Evolutionary conservation across 352 stramenopile genomes (phyloP).

Genomic region (Phytophthora kernoviae): DNA sequence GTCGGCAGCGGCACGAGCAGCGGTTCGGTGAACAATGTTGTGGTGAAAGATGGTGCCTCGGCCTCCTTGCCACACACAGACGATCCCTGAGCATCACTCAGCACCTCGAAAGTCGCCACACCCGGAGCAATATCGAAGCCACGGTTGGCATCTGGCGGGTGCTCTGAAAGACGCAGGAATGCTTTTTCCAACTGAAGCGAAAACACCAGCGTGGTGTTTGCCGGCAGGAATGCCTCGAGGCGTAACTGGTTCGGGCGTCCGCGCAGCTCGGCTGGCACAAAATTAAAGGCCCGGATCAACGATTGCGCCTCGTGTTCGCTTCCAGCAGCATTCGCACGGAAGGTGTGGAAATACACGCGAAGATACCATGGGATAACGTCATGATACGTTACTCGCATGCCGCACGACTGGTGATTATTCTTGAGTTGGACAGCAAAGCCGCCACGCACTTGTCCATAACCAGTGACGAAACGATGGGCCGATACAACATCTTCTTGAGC

Average conservation of each 20-base stretch:
- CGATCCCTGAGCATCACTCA: background rate
- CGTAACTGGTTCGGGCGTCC: slow-evolving; percentile 63
- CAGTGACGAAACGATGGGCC: slow-evolving; percentile 78
- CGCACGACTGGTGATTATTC: slow-evolving; percentile 56
- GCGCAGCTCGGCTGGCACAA: slow-evolving; percentile 64
- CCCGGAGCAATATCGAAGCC: slow-evolving; percentile 83
- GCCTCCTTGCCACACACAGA: slow-evolving; percentile 14
- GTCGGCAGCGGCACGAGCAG: slow-evolving; percentile 83
- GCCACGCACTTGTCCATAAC: slow-evolving; percentile 75
- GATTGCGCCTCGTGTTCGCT: slow-evolving; percentile 15
- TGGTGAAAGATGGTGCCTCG: slow-evolving; percentile 22
- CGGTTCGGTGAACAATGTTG: slow-evolving; percentile 76
- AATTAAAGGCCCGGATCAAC: slow-evolving; percentile 40
- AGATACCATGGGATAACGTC: slow-evolving; percentile 86
- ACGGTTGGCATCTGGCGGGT: slow-evolving; percentile 86
- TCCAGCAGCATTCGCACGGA: slow-evolving; percentile 26
- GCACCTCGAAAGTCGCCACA: slow-evolving; percentile 50
- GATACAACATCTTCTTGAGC: slow-evolving; percentile 42
- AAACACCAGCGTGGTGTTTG: slow-evolving; percentile 59
- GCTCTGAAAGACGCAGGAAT: slow-evolving; percentile 82
- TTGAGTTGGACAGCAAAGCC: slow-evolving; percentile 70
- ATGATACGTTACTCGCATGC: slow-evolving; percentile 69
- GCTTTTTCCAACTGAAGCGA: slow-evolving; percentile 83
- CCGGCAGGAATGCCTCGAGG: slow-evolving; percentile 54
- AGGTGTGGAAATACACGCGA: slow-evolving; percentile 79